Evolutionary conservation across 176 grass and related monocot species (phyloP).

Genomic region (Secale cereale): DNA sequence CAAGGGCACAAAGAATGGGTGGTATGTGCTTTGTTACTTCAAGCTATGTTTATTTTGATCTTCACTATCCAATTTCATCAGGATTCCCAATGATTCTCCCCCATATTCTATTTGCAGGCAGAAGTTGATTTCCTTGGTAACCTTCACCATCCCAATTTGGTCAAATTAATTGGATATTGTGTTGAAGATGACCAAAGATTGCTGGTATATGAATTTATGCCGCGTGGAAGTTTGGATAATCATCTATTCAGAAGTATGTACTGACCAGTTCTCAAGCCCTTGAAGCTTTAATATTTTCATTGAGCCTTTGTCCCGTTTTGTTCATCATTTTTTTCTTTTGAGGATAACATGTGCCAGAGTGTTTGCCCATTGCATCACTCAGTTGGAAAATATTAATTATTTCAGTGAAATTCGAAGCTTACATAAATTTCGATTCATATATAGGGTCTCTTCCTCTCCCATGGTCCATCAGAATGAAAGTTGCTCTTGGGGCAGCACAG

Average conservation of each 20-base stretch:
- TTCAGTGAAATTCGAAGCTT: neutral
- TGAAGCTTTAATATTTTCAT: constrained; percentile 14
- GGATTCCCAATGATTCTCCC: neutral
- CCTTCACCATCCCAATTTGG: constrained; percentile 73
- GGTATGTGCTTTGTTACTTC: constrained; percentile 40
- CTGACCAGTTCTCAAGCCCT: neutral
- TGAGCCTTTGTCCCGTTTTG: neutral
- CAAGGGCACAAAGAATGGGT: constrained; percentile 95
- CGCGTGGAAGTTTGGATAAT: constrained; percentile 81
- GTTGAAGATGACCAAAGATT: constrained; percentile 89
- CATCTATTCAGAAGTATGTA: constrained; percentile 87
- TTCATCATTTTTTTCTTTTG: neutral
- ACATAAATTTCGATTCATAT: constrained; percentile 8
- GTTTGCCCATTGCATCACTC: neutral
- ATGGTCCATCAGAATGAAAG: constrained; percentile 75
- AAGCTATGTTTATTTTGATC: constrained; percentile 9
- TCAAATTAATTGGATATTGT: constrained; percentile 79
- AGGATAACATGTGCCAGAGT: neutral
- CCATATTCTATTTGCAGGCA: constrained; percentile 42
- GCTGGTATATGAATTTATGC: constrained; percentile 91
- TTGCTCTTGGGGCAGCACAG: constrained; percentile 77
- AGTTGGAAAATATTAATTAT: neutral
- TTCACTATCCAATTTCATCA: neutral
- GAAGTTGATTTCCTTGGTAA: constrained; percentile 91
- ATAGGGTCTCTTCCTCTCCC: constrained; percentile 75